phyloP scores from a whole-genome alignment of 2,329 filamentous ascomycete species.

The Pleurostoma richardsiae region DNA sequence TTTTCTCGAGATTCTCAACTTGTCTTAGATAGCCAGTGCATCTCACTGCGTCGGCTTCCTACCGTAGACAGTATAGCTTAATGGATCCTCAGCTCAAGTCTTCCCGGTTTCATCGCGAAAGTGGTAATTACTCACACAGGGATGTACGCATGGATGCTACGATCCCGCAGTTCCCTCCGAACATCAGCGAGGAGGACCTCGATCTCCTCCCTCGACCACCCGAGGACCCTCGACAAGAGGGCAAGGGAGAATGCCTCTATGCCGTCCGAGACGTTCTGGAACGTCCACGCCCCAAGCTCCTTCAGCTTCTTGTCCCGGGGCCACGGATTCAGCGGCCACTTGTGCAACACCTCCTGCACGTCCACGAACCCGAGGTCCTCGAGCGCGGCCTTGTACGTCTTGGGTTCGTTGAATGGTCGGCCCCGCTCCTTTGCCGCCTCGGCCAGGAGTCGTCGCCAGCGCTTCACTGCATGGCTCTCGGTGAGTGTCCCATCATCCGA shows the following conservation, averaged over 20 bases:
- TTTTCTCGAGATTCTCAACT: too few species aligned
- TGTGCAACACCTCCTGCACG: not conserved
- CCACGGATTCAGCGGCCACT: slow-evolving; percentile 16
- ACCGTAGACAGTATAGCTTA: too few species aligned
- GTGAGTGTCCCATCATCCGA: not conserved
- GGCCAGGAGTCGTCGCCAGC: not conserved
- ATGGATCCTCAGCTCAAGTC: too few species aligned
- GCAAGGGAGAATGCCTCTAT: slow-evolving; percentile 12
- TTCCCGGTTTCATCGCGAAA: too few species aligned
- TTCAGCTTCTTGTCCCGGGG: slow-evolving; percentile 11
- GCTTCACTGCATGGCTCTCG: not conserved
- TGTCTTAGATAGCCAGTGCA: too few species aligned
- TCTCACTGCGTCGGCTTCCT: too few species aligned
- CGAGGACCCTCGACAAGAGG: slow-evolving; percentile 13
- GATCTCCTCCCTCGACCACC: slow-evolving; percentile 10
- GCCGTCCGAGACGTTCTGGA: slow-evolving; percentile 6
- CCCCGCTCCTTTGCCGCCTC: not conserved
- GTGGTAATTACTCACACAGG: slow-evolving; percentile 9
- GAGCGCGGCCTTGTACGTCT: not conserved
- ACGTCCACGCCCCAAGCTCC: slow-evolving; percentile 10
- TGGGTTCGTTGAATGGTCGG: not conserved
- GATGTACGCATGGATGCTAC: slow-evolving; percentile 12
- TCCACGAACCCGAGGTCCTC: slow-evolving; percentile 1
- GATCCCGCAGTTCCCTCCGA: slow-evolving; percentile 11
- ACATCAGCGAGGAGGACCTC: slow-evolving; percentile 9